Conservation (phyloP, 495 filamentous ascomycete species). For the Opeltia flavorubescens region DNA sequence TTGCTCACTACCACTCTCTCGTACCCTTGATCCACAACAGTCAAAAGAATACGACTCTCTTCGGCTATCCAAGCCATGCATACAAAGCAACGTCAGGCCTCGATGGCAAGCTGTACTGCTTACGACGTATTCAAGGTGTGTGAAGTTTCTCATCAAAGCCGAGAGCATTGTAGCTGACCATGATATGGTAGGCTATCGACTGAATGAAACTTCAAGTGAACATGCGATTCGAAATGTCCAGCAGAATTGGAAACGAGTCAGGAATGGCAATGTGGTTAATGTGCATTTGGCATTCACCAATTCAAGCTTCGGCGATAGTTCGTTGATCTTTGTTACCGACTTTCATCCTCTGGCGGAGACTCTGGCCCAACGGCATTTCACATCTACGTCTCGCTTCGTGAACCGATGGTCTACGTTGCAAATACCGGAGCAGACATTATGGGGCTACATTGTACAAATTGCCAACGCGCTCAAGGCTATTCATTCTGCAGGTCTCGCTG, state of each 20-base stretch:
- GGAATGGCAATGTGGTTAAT: slow-evolving; percentile 68
- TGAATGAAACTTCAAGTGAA: slow-evolving; percentile 53
- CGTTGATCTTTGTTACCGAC: slow-evolving; percentile 84
- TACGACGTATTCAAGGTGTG: slow-evolving; percentile 70
- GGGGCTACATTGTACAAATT: slow-evolving; percentile 88
- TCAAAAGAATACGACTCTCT: slow-evolving; percentile 57
- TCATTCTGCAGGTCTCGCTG: slow-evolving; percentile 67
- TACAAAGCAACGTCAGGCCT: slow-evolving; percentile 89
- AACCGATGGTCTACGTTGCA: slow-evolving; percentile 29
- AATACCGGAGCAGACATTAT: slow-evolving; percentile 66
- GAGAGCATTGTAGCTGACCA: slow-evolving; percentile 15
- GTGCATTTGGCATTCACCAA: slow-evolving; percentile 91
- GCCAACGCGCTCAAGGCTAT: slow-evolving; percentile 78
- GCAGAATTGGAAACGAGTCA: slow-evolving; percentile 81
- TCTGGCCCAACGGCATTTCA: slow-evolving; percentile 70
- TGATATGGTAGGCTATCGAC: slow-evolving; percentile 44
- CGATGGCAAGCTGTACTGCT: slow-evolving; percentile 69
- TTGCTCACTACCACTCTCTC: slow-evolving; percentile 82
- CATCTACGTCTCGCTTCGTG: slow-evolving; percentile 37
- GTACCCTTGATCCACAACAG: slow-evolving; percentile 77
- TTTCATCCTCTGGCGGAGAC: slow-evolving; percentile 89
- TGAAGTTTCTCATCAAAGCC: not conserved
- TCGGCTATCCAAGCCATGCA: slow-evolving; percentile 80
- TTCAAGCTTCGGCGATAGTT: slow-evolving; percentile 82
- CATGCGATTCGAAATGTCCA: slow-evolving; percentile 73